Evolutionary conservation across 2,329 filamentous ascomycete species (phyloP), one percentile per base, ranked within the genome.

Genomic region (Gnomoniopsis sp.): DNA sequence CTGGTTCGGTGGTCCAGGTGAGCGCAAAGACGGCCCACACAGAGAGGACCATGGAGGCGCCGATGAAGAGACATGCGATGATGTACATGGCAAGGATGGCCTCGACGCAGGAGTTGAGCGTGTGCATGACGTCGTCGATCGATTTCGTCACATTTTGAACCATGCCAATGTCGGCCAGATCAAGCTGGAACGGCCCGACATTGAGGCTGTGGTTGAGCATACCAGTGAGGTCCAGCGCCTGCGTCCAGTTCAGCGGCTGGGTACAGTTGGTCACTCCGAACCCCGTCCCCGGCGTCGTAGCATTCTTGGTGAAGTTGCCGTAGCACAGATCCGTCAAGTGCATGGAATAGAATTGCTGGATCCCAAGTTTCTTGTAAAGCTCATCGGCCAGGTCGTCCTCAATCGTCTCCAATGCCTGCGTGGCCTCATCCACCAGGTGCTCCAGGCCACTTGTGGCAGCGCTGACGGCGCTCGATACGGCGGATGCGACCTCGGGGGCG

Each of bases 261-360:
- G 66, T 65, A 63, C 70, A 72, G 22, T 59, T 61, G 8, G 61
- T 53, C 11, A 68, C 66, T 30, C 70, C 64, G 59, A 65, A 64
- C 43, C 64, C 64, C 2, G 64, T 65, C 19, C 55, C 55, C 3
- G 48, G 26, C 1, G 66, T 58, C 11, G 65, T 67, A 12, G 61
- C 62, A 52, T 68, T 69, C 21, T 67, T 67, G 41, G 61, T 50
- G 60, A 67, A 72, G 43, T 61, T 57, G 49, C 70, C 71, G 52
- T 69, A 66, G 66, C 71, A 73, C 15, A 68, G 51, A 30, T 65
- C 64, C 36, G 68, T 65, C 34, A 70, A 62, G 58, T 72, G 70
- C 38, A 72, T 57, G 36, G 70, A 68, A 61, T 72, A 73, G 55
- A 70, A 72, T 66, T 71, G 63, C 57, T 66, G 63, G 64, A 73